Conservation (phyloP, 2,329 filamentous ascomycete species). For the Fusarium napiforme region DNA sequence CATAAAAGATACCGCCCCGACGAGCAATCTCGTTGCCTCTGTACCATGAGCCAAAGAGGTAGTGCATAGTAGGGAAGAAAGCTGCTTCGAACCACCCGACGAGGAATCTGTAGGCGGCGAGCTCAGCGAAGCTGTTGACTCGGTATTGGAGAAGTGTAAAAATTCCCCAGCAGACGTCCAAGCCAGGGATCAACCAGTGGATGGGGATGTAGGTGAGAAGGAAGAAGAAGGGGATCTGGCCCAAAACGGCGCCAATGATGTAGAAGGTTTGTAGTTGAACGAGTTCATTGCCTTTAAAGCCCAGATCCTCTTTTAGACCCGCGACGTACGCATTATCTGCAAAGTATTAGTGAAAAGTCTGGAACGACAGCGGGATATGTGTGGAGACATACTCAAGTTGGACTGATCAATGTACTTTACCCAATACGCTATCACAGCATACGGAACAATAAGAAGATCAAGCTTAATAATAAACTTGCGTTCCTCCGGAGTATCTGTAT, state of each 20-base stretch:
- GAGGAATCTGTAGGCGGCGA: constrained; percentile 64
- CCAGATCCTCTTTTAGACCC: constrained; percentile 63
- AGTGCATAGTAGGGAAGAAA: constrained; percentile 55
- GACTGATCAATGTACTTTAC: constrained; percentile 45
- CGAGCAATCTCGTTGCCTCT: constrained; percentile 59
- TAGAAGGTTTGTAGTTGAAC: constrained; percentile 66
- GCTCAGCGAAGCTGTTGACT: constrained; percentile 58
- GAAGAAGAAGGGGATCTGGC: constrained; percentile 63
- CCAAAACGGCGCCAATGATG: constrained; percentile 58
- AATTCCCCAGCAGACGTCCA: constrained; percentile 65
- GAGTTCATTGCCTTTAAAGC: constrained; percentile 63
- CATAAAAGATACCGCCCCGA: constrained; percentile 62
- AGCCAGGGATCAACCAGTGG: constrained; percentile 60
- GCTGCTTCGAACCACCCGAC: constrained; percentile 63
- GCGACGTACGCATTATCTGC: constrained; percentile 66
- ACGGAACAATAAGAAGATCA: constrained; percentile 62
- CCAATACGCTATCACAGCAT: constrained; percentile 42
- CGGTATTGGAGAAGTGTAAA: constrained; percentile 67
- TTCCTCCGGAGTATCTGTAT: constrained; percentile 18
- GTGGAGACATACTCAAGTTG: constrained; percentile 30
- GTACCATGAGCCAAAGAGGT: constrained; percentile 58
- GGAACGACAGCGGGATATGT: accelerated
- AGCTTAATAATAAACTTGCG: constrained; percentile 52
- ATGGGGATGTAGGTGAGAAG: constrained; percentile 60
- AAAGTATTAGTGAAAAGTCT: not conserved